A percentile compares a stretch with the other conserved stretches of the same genome.
phyloP scores from a whole-genome alignment of 2,329 filamentous ascomycete genomes.

The Diaporthe citriasiana region DNA sequence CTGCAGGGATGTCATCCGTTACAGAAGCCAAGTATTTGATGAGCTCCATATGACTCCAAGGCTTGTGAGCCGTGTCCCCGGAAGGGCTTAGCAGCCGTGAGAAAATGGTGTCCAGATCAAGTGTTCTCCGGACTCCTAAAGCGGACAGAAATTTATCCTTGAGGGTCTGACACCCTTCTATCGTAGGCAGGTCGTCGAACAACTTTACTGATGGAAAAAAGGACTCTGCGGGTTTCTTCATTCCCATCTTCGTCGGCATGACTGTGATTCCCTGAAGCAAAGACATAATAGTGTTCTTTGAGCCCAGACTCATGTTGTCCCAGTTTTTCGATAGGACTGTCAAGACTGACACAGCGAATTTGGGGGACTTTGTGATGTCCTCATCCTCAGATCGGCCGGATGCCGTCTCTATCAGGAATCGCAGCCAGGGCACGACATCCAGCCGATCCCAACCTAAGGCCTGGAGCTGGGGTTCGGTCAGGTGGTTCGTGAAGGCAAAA shows the following conservation, averaged over 20 bases:
- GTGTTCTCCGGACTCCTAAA: conserved; percentile 92
- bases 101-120: conserved; percentile 95
- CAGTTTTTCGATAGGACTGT: conserved; percentile 89
- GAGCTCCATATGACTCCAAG: conserved; percentile 94
- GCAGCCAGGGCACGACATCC: conserved; percentile 87
- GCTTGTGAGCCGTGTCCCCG: conserved; percentile 66
- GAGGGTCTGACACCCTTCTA: conserved; percentile 81
- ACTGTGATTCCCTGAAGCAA: conserved; percentile 78
- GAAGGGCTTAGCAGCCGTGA: conserved; percentile 80
- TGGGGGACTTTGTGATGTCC: conserved; percentile 78
- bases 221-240: conserved; percentile 86
- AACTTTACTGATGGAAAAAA: conserved; percentile 96
- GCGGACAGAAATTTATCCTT: conserved; percentile 91
- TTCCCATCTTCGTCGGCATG: conserved; percentile 91
- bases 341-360: conserved; percentile 83
- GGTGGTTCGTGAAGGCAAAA: conserved; percentile 81
- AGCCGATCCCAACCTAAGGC: conserved; percentile 89
- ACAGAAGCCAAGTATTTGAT: conserved; percentile 96
- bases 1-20: conserved; percentile 85
- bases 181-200: conserved; percentile 91
- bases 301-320: conserved; percentile 79
- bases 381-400: conserved; percentile 72
- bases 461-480: conserved; percentile 78
- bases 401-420: conserved; percentile 80
- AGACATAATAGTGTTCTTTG: conserved; percentile 75